Percentiles rank a stretch among this genome's conserved stretches.
phyloP scores from a whole-genome alignment of 2,329 filamentous ascomycete genomes.

The Cladophialophora chaetospira region DNA sequence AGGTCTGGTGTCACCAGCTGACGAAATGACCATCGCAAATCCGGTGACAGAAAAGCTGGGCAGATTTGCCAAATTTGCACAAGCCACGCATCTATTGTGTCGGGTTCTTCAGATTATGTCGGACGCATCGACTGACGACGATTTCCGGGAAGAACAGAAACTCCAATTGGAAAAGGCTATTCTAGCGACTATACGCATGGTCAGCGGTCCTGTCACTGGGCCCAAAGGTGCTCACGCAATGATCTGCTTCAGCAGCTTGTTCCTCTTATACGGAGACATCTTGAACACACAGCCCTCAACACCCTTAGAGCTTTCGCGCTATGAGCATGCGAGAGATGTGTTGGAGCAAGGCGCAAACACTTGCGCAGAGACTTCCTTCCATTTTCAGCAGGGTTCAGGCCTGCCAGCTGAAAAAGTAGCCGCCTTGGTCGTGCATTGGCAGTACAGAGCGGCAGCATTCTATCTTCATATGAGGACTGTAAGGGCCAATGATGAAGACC shows the following conservation, averaged over 20 bases:
- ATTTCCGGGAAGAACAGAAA: conserved; percentile 4
- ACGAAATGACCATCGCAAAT: conserved; percentile 1
- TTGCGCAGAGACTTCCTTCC: background rate
- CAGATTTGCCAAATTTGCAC: conserved; percentile 1
- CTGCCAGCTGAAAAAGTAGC: conserved; percentile 1
- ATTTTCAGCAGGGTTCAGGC: background rate
- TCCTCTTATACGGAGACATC: conserved; percentile 2
- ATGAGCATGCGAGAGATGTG: conserved; percentile 1
- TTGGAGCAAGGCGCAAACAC: conserved; percentile 4
- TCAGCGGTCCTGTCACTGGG: background rate
- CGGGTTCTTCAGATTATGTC: background rate
- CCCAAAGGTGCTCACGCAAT: background rate
- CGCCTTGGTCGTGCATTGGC: background rate
- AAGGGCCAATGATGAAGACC: background rate
- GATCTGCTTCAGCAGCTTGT: conserved; percentile 5
- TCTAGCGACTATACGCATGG: conserved; percentile 3
- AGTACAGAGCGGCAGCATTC: background rate
- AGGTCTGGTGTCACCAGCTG: background rate
- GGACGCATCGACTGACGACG: background rate
- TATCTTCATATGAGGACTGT: background rate
- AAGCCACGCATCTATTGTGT: conserved; percentile 10
- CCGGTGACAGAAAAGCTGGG: conserved; percentile 3
- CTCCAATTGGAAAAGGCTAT: background rate
- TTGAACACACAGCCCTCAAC: background rate
- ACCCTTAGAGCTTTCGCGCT: background rate